Percentiles rank a stretch among this genome's conserved stretches.
Evolutionary conservation across 2,329 filamentous ascomycete genomes (phyloP).

Genomic region (Penicillium digitatum): DNA sequence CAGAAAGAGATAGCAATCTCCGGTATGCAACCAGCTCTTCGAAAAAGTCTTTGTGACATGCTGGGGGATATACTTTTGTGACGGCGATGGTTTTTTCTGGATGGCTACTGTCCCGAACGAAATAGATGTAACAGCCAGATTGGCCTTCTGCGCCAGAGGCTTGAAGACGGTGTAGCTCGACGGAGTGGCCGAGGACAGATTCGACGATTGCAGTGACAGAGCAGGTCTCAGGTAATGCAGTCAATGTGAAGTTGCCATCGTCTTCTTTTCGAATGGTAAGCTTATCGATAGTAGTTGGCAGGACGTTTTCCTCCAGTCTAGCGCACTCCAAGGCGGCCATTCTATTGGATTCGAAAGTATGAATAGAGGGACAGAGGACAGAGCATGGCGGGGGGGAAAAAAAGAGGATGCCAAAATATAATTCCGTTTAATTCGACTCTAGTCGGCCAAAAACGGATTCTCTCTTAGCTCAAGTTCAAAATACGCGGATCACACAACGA

Average conservation of each 20-base stretch:
- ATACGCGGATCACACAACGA: background rate
- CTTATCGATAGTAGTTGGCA: background rate
- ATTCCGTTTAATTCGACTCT: background rate
- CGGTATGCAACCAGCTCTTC: constrained; percentile 1
- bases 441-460: background rate
- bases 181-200: background rate
- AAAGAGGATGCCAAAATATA: background rate
- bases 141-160: constrained; percentile 1
- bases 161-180: constrained; percentile 1
- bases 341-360: background rate
- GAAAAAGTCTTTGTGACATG: background rate
- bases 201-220: background rate
- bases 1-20: background rate
- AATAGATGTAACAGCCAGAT: constrained; percentile 1
- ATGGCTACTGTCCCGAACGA: background rate
- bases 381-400: no score
- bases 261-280: background rate
- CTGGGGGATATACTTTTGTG: background rate
- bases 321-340: background rate
- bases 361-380: background rate
- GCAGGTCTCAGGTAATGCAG: background rate
- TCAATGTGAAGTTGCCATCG: background rate
- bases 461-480: background rate
- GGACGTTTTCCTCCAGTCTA: background rate
- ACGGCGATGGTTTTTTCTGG: background rate